phyloP scores from a whole-genome alignment of 1,284 basidiomycete genomes.

The Xerocomus nothofagi region DNA sequence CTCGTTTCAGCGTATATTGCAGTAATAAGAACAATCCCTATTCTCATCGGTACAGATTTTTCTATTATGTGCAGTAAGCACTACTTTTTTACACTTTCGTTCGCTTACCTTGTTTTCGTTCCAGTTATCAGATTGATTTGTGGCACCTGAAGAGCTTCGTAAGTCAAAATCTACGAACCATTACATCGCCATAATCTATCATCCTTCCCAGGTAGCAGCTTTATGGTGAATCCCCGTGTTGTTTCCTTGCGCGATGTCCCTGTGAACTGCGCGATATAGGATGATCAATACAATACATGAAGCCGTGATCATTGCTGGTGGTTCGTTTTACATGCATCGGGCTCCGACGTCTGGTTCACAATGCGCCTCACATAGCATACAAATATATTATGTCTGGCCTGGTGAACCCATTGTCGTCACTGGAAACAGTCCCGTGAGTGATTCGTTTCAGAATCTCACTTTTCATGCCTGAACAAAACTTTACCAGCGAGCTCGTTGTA shows the following conservation, averaged over 20 bases:
- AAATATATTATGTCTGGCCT: conserved; percentile 15
- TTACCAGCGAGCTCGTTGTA: conserved; percentile 19
- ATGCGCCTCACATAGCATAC: conserved; percentile 6
- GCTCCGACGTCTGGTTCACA: background rate
- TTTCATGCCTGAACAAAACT: background rate
- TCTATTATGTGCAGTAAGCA: conserved; percentile 17
- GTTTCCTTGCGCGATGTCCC: background rate
- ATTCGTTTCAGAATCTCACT: background rate
- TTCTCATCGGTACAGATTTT: conserved; percentile 13
- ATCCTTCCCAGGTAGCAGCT: background rate
- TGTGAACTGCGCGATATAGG: background rate
- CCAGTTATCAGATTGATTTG: conserved; percentile 16
- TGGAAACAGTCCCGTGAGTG: conserved; percentile 2
- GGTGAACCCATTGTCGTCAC: background rate
- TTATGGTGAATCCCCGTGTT: background rate
- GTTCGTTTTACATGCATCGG: background rate
- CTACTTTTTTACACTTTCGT: background rate
- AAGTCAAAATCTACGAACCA: background rate
- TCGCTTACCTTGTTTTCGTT: background rate
- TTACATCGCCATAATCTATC: background rate
- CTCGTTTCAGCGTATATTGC: background rate
- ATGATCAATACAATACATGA: conserved; percentile 5
- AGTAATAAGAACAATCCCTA: no score
- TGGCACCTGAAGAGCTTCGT: background rate
- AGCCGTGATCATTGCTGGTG: background rate